Evolutionary conservation across 202 grass and related monocot species (phyloP), one percentile per base, ranked within the genome.

Genomic region (Carex arenaria): DNA sequence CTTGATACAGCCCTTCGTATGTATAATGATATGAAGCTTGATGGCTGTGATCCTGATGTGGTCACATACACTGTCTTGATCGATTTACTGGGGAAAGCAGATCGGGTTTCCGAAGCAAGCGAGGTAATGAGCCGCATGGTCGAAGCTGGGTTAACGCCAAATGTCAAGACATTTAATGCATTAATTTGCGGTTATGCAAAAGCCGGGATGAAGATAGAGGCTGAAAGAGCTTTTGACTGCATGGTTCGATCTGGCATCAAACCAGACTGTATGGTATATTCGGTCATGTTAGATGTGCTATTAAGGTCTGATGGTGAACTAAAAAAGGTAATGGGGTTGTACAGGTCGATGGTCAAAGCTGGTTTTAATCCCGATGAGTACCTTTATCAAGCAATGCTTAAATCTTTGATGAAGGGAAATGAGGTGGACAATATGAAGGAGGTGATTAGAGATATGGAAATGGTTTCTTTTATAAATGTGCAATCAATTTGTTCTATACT

Each of bases 151-250:
- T 90, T 94, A 61, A 91, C 83, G 80, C 92, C 95, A 23, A 93
- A 89, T 36, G 86, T 95, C 72, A 85, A 88, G 81, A 91, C 92
- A 68, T 98, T 91, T 61, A 93, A 93, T 74, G 92, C 92, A 84
- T 81, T 98, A 83, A 91, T 98, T 75, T 98, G 95, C 78, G 89
- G 89, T 4, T 98, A 94, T 5, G 92, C 95, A 19, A 93, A 93
- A 89, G 84, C 85, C 28, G 95, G 95, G 23, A 94, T 89, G 86
- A 60, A 72, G 62, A 87, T 52, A 1, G 92, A 94, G 65, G 92
- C 90, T 0, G 86, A 87, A 88, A 71, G 15, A 56, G 78, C 90
- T 59, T 98, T 98, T 89, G 80, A 91, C 79, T 64, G 61, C 36
- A 94, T 98, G 95, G 38, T 93, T 18, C 81, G 55, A n/a, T 91